These are phyloP conservation scores for Cyberlindnera lachancei DNA, from an alignment of 805 yeast genomes.

Conservation along the genomic window DNA sequence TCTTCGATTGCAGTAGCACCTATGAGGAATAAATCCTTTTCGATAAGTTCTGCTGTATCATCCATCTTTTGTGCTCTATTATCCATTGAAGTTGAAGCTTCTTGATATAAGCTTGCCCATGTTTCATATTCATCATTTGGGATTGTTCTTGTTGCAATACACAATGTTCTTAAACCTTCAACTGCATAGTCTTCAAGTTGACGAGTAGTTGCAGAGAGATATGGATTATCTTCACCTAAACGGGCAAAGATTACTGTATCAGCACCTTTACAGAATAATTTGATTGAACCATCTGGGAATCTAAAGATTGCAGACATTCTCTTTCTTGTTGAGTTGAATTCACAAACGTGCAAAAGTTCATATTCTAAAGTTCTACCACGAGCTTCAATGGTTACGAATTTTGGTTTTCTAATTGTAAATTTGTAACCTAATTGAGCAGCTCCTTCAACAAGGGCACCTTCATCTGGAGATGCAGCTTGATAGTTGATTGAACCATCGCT, in stretches of 20 bases:
- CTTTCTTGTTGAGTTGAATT: constrained; percentile 94
- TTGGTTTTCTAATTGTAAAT: constrained; percentile 81
- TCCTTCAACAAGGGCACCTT: constrained; percentile 97
- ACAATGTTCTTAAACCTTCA: constrained; percentile 89
- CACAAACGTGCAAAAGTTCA: constrained; percentile 85
- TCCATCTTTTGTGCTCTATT: constrained; percentile 73
- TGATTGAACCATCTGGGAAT: constrained; percentile 87
- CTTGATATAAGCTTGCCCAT: constrained; percentile 63
- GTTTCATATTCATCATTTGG: constrained; percentile 66
- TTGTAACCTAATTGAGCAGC: constrained; percentile 84
- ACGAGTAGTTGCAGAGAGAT: constrained; percentile 70
- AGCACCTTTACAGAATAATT: constrained; percentile 93
- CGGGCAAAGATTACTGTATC: constrained; percentile 93
- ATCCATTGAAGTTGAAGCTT: constrained; percentile 76
- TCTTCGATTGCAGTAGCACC: constrained; percentile 99
- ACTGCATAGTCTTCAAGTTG: constrained; percentile 96
- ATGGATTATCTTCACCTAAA: constrained; percentile 64
- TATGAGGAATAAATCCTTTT: constrained; percentile 64
- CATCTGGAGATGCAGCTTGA: constrained; percentile 99
- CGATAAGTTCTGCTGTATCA: constrained; percentile 84
- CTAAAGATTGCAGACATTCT: constrained; percentile 94
- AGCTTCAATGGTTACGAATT: constrained; percentile 59
- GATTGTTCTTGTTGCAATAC: constrained; percentile 80
- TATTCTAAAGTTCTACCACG: constrained; percentile 46
- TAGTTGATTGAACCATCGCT: constrained; percentile 67